A percentile compares a stretch with the other conserved stretches of the same genome.
phyloP scores from a whole-genome alignment of 2,329 filamentous ascomycete genomes.

The Didymosphaeria variabile region DNA sequence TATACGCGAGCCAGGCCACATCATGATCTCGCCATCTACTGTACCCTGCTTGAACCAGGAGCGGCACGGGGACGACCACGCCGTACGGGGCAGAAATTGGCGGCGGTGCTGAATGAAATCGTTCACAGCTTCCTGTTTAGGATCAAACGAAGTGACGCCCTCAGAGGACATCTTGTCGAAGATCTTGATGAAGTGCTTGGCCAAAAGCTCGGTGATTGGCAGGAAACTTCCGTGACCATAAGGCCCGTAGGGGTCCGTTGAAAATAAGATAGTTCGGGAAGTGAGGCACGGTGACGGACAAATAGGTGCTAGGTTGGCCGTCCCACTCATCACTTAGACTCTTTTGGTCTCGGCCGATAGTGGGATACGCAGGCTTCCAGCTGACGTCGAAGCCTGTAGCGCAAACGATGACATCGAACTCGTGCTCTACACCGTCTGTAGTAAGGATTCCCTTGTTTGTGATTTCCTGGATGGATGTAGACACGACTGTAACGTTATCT shows the following conservation, averaged over 20 bases:
- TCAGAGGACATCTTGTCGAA: constrained; percentile 37
- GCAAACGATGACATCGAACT: too few relatives aligned
- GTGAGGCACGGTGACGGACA: constrained; percentile 51
- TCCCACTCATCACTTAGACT: too few relatives aligned
- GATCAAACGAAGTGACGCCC: constrained; percentile 32
- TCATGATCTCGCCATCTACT: constrained; percentile 31
- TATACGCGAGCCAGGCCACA: constrained; percentile 33
- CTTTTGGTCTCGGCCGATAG: too few relatives aligned
- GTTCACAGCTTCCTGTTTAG: constrained; percentile 21
- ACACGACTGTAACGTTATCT: constrained; percentile 32
- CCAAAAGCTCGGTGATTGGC: constrained; percentile 37
- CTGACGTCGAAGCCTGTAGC: too few relatives aligned
- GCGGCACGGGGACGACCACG: constrained; percentile 35
- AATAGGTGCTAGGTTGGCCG: constrained; percentile 35
- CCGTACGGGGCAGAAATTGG: constrained; percentile 34
- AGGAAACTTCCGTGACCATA: constrained; percentile 35
- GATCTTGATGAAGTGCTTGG: constrained; percentile 31
- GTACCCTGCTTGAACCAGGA: constrained; percentile 37
- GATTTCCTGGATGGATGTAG: constrained; percentile 36
- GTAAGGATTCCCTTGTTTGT: too few relatives aligned
- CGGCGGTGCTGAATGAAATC: constrained; percentile 35
- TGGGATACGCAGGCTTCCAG: too few relatives aligned
- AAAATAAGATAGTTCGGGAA: constrained; percentile 58
- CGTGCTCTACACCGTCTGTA: too few relatives aligned
- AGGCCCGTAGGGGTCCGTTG: constrained; percentile 45